Evolutionary conservation across 345 rosid genomes (phyloP), one percentile per base, ranked within the genome.

Genomic region (Eutrema japonicum): DNA sequence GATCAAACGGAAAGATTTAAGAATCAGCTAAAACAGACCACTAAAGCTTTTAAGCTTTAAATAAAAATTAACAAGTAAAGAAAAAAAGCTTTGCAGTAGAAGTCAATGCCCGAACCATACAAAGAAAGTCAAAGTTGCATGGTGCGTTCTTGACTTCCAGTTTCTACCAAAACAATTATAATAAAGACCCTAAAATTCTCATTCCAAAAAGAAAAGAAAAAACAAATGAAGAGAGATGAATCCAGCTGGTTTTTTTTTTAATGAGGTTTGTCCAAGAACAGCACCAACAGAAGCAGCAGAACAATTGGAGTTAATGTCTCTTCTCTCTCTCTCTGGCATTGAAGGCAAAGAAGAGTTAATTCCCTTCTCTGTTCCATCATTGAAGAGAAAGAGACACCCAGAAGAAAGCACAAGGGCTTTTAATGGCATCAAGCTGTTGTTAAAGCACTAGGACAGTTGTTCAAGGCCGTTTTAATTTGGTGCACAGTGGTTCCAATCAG

Each of bases 51-150:
- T 32, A 53, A 36, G n/a, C 40, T 53, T 45, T 49, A 2, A 33
- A 13, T 36, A 36, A 6, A 6, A 32, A 38, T 16, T 5, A 48
- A 71, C 9, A 2, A 10, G 18, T 12, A 30, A 6, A 41, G 41
- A 13, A 51, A 51, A 38, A 54, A 59, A 29, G 77, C 62, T 62
- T 74, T 63, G 68, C 77, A 83, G 81, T 78, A 80, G 91, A 87
- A 91, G 97, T 91, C 97, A 91, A 91, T 91, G 81, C 97, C 96
- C 97, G 97, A 91, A 91, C 97, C 96, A 87, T 81, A 87, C 88
- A 81, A 27, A 54, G 48, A 62, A 75, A 65, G 52, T 61, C 82
- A 38, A 51, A 67, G 8, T 60, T 42, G 86, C 82, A 87, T 89
- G 97, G 97, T 91, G 93, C 97, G 97, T 89, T 91, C 97, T 91